Evolutionary conservation across 1,284 basidiomycete genomes (phyloP).

Genomic region (Abortiporus biennis): DNA sequence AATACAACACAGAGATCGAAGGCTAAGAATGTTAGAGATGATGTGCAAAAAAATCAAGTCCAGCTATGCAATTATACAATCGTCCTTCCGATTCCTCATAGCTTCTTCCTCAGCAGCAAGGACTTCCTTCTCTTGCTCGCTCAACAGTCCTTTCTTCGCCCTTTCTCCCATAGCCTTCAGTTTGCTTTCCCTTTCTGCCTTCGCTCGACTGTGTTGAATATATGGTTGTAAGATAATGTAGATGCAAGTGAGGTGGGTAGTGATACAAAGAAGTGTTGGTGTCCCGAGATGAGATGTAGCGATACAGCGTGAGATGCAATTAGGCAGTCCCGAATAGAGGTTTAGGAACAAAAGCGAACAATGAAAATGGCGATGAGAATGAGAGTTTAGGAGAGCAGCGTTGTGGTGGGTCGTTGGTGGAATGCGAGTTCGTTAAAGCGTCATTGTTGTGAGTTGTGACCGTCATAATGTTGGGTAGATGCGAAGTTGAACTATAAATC

Average conservation of each 20-base stretch:
- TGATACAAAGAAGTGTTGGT: neutral
- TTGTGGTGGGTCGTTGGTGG: constrained; percentile 15
- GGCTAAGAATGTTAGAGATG: neutral
- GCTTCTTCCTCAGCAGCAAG: constrained; percentile 46
- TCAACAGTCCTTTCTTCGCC: constrained; percentile 59
- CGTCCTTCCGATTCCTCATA: constrained; percentile 27
- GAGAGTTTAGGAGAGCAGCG: constrained; percentile 20
- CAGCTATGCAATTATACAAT: constrained; percentile 53
- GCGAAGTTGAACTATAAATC: constrained; percentile 42
- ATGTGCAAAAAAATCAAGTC: neutral
- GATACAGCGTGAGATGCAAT: constrained; percentile 22
- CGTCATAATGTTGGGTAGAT: constrained; percentile 15
- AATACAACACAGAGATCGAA: neutral
- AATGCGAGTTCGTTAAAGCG: constrained; percentile 13
- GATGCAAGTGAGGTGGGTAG: constrained; percentile 4
- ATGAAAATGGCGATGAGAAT: constrained; percentile 10
- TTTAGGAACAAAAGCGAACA: constrained; percentile 51
- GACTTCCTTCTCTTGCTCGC: constrained; percentile 51
- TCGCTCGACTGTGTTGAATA: constrained; percentile 49
- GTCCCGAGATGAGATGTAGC: constrained; percentile 14
- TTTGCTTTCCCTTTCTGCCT: constrained; percentile 61
- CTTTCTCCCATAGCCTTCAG: constrained; percentile 61
- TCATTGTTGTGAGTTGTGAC: constrained; percentile 11
- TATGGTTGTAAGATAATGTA: constrained; percentile 8
- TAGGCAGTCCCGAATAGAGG: constrained; percentile 58